Conservation (phyloP, 2,329 filamentous ascomycete species). For the Emmonsia crescens region DNA sequence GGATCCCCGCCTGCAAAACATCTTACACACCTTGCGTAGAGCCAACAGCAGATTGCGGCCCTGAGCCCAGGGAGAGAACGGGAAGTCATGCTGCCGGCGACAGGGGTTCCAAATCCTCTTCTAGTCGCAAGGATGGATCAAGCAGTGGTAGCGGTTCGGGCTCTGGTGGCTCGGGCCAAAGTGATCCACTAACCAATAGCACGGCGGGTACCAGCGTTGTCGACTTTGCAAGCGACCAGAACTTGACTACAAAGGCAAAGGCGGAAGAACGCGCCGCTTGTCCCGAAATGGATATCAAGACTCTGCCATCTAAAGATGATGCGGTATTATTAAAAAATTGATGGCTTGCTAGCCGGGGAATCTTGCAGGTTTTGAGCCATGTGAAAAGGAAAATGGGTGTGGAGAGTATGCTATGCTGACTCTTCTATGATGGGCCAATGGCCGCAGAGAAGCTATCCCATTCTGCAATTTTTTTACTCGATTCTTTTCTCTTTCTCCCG, state of each 20-base stretch:
- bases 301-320: neutral
- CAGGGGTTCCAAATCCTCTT: neutral
- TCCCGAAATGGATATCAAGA: neutral
- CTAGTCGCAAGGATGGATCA: conserved; percentile 5
- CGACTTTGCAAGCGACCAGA: neutral
- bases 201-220: conserved; percentile 8
- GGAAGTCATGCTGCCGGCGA: neutral
- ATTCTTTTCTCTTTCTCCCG: no score
- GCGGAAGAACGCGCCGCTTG: neutral
- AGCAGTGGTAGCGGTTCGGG: conserved; percentile 3
- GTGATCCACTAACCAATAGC: conserved; percentile 8
- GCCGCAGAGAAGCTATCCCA: no score
- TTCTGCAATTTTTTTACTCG: no score
- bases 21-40: neutral
- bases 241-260: neutral
- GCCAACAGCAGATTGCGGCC: neutral
- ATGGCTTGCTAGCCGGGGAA: neutral
- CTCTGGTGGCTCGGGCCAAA: conserved; percentile 10
- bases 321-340: neutral
- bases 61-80: neutral
- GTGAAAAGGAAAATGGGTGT: neutral
- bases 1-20: neutral
- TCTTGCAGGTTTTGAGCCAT: neutral
- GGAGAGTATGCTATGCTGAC: neutral
- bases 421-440: neutral